Evolutionary conservation across 2,329 filamentous ascomycete species (phyloP).

Genomic region (Aspergillus japonicus): DNA sequence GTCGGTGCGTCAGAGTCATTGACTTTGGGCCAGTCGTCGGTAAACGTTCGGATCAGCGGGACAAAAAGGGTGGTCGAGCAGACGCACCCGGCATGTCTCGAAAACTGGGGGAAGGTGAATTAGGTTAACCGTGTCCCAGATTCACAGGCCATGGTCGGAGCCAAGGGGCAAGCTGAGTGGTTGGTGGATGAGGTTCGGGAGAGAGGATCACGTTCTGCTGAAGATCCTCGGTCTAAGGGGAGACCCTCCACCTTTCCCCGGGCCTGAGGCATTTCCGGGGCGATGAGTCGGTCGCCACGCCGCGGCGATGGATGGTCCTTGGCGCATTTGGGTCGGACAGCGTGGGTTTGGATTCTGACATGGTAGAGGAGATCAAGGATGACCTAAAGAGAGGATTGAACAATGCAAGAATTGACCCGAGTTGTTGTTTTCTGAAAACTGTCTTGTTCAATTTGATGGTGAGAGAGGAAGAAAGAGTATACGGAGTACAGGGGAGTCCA

Average conservation of each 20-base stretch:
- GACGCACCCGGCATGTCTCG: constrained; percentile 23
- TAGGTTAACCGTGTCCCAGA: constrained; percentile 16
- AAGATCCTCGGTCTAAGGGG: constrained; percentile 43
- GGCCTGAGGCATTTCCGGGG: constrained; percentile 11
- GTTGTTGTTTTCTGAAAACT: neutral
- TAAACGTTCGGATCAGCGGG: constrained; percentile 44
- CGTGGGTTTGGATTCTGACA: neutral
- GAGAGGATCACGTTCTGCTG: constrained; percentile 35
- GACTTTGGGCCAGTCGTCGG: constrained; percentile 27
- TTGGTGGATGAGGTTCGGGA: constrained; percentile 32
- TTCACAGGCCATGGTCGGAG: constrained; percentile 32
- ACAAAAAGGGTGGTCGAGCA: constrained; percentile 25
- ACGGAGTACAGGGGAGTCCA: neutral
- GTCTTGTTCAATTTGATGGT: neutral
- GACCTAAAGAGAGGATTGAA: neutral
- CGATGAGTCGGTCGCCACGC: constrained; percentile 2
- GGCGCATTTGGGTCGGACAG: neutral
- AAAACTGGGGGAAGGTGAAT: constrained; percentile 16
- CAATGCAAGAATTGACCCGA: neutral
- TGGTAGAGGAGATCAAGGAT: neutral
- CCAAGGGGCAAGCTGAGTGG: constrained; percentile 26
- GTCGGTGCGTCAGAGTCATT: constrained; percentile 25
- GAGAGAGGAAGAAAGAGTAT: neutral
- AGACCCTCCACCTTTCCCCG: constrained; percentile 1
- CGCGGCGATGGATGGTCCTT: neutral